phyloP scores from a whole-genome alignment of 2,329 filamentous ascomycete genomes.

The Myriosclerotinia curreyana region DNA sequence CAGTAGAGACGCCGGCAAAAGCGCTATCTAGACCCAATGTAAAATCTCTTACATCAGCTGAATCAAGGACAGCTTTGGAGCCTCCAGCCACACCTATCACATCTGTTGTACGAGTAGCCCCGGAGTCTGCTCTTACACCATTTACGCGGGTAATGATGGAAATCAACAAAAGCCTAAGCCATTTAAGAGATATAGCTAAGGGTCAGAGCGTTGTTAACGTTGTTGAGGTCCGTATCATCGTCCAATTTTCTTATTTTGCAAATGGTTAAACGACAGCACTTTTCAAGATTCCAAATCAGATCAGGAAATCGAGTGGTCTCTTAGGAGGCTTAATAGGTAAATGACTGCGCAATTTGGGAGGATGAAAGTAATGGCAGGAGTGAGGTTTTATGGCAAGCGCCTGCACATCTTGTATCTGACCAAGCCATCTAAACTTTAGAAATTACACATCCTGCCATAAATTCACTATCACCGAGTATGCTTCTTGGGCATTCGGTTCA shows the following conservation, averaged over 20 bases:
- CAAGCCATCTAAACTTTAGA: background rate
- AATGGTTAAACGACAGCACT: background rate
- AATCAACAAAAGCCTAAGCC: slow-evolving; percentile 7
- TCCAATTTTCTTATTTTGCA: background rate
- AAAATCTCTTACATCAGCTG: background rate
- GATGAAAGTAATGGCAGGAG: background rate
- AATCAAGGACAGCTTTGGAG: too few relatives aligned
- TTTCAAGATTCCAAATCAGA: too few relatives aligned
- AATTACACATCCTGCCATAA: background rate
- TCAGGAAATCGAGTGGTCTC: too few relatives aligned
- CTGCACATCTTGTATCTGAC: background rate
- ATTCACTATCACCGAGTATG: background rate
- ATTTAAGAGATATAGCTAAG: slow-evolving; percentile 14
- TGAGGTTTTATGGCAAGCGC: background rate
- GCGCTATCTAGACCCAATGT: background rate
- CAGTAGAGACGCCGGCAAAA: background rate
- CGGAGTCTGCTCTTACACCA: background rate
- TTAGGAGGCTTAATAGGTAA: too few relatives aligned
- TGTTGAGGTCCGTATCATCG: slow-evolving; percentile 10
- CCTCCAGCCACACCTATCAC: background rate
- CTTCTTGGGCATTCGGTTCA: background rate
- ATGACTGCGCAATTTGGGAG: too few relatives aligned
- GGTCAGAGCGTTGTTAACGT: background rate
- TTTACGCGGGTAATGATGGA: slow-evolving; percentile 5
- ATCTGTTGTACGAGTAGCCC: background rate